Conservation (phyloP, 768 basidiomycete genomes). For the Tulasnella calospora region DNA sequence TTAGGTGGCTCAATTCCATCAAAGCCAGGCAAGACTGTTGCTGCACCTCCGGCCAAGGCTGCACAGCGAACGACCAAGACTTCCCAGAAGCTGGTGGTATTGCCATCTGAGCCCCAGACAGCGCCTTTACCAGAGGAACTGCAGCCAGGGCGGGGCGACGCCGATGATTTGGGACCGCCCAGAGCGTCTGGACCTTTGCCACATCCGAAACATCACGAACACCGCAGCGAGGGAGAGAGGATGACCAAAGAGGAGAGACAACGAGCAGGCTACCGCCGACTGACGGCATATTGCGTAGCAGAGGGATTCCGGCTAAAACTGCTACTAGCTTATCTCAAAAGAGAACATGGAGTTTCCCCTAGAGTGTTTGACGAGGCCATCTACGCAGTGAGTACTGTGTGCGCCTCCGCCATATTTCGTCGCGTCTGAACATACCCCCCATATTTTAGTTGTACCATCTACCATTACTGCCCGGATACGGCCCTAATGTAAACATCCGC, state of each 20-base stretch:
- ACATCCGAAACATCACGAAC: slow-evolving; percentile 50
- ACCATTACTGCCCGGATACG: slow-evolving; percentile 87
- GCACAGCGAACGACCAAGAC: slow-evolving; percentile 80
- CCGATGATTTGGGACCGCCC: slow-evolving; percentile 43
- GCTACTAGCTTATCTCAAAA: slow-evolving; percentile 76
- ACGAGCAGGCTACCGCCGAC: slow-evolving; percentile 69
- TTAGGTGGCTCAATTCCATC: background rate
- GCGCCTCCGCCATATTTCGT: too few species aligned
- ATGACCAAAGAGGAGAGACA: slow-evolving; percentile 85
- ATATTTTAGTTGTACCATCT: slow-evolving; percentile 77
- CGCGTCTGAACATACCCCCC: background rate
- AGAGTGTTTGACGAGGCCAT: slow-evolving; percentile 89
- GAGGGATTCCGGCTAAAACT: slow-evolving; percentile 82
- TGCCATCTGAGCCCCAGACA: slow-evolving; percentile 87
- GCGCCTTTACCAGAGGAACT: slow-evolving; percentile 52
- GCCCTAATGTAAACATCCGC: slow-evolving; percentile 76
- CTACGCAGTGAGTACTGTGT: slow-evolving; percentile 64
- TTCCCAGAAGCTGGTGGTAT: slow-evolving; percentile 81
- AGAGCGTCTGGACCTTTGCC: background rate
- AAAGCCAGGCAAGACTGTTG: background rate
- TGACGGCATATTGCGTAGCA: slow-evolving; percentile 86
- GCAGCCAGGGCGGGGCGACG: slow-evolving; percentile 48
- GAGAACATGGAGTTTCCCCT: slow-evolving; percentile 86
- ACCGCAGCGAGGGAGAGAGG: slow-evolving; percentile 79
- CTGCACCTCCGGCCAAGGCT: slow-evolving; percentile 1